phyloP scores from a whole-genome alignment of 176 grass and related monocot genomes.

The Zoysia pacifica region DNA sequence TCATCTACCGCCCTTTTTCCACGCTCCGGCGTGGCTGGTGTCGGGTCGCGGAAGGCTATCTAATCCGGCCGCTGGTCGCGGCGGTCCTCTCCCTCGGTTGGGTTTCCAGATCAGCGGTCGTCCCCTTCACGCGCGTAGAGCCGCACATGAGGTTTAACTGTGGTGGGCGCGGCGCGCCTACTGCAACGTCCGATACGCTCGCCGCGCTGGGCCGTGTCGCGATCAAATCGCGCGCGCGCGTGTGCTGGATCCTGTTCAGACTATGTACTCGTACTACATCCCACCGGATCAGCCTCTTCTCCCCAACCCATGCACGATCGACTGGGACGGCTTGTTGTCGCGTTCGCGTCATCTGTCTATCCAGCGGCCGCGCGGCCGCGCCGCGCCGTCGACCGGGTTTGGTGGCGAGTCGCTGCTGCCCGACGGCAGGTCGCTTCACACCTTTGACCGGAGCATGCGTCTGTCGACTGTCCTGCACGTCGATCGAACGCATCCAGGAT shows the following conservation, averaged over 20 bases:
- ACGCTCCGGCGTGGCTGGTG: slow-evolving; percentile 20
- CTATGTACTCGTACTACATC: background rate
- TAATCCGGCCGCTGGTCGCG: background rate
- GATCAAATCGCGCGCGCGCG: slow-evolving; percentile 16
- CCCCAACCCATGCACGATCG: background rate
- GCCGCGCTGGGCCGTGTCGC: slow-evolving; percentile 13
- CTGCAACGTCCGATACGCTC: background rate
- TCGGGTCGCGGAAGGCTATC: slow-evolving; percentile 5
- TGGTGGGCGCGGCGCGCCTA: background rate
- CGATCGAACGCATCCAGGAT: background rate
- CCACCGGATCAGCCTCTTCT: background rate
- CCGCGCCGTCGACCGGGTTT: background rate
- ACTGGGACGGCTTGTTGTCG: background rate
- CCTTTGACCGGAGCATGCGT: slow-evolving; percentile 36
- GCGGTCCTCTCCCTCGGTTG: background rate
- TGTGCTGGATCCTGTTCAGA: background rate
- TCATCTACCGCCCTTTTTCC: background rate
- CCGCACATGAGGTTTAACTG: too few species aligned
- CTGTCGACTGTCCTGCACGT: slow-evolving; percentile 11
- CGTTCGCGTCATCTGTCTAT: background rate
- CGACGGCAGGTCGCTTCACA: slow-evolving; percentile 45
- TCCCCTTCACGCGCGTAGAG: too few species aligned
- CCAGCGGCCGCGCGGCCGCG: background rate
- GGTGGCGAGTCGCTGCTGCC: slow-evolving; percentile 28
- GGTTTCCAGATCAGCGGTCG: background rate